phyloP scores from a whole-genome alignment of 1,284 basidiomycete species.

The Trichosporon ovoides region DNA sequence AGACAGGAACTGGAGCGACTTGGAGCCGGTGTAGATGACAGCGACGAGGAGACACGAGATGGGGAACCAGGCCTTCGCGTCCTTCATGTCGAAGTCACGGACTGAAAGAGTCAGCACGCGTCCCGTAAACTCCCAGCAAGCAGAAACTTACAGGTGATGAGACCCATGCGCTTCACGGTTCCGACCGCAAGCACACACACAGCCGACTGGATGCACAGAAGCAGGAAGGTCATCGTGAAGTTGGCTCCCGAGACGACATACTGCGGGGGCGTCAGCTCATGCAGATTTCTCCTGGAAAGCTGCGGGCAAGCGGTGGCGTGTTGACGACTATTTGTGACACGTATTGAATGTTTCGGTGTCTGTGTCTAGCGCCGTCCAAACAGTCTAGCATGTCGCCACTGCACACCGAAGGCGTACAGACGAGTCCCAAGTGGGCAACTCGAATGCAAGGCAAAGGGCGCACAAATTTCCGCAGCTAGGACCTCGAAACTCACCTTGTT shows the following conservation, averaged over 20 bases:
- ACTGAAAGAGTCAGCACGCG: conserved; percentile 44
- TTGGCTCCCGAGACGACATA: conserved; percentile 88
- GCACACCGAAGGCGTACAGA: too few species aligned
- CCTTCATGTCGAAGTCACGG: conserved; percentile 73
- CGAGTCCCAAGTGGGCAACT: background rate
- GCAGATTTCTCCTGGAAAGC: background rate
- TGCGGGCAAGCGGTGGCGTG: background rate
- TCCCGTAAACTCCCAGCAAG: background rate
- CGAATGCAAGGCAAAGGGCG: background rate
- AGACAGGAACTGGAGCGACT: conserved; percentile 88
- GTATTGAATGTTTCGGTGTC: background rate
- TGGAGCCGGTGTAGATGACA: conserved; percentile 97
- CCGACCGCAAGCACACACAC: conserved; percentile 78
- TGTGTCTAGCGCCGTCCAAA: background rate
- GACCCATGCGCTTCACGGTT: conserved; percentile 66
- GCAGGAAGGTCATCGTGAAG: conserved; percentile 96
- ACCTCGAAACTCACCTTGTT: conserved; percentile 66
- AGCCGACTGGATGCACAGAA: conserved; percentile 83
- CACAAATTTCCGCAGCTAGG: background rate
- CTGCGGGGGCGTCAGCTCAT: conserved; percentile 49
- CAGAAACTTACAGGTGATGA: conserved; percentile 62
- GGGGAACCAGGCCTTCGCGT: conserved; percentile 90
- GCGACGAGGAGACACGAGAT: conserved; percentile 86
- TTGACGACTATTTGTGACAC: background rate
- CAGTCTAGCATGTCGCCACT: background rate